Conservation (phyloP, 768 basidiomycete genomes). For the Polyporus arcularius region DNA sequence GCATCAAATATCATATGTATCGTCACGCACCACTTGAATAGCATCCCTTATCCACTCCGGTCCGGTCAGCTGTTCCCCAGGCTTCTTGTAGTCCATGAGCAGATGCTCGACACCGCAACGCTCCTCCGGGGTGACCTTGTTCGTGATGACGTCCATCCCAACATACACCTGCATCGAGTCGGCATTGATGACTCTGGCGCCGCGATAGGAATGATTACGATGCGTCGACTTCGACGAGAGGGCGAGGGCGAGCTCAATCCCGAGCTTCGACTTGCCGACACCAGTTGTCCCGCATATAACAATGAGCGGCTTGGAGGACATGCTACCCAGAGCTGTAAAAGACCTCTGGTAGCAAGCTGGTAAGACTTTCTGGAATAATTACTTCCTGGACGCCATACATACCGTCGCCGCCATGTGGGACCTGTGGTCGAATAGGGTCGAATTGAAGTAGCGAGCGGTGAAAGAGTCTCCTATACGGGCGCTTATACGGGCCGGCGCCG, state of each 20-base stretch:
- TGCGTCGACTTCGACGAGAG: conserved; percentile 19
- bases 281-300: conserved; percentile 93
- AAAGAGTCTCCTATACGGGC: too few relatives aligned
- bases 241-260: conserved; percentile 79
- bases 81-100: conserved; percentile 84
- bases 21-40: conserved; percentile 60
- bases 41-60: conserved; percentile 90
- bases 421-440: too few relatives aligned
- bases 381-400: too few relatives aligned
- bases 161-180: conserved; percentile 97
- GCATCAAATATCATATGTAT: neutral
- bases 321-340: conserved; percentile 33
- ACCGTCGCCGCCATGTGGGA: too few relatives aligned
- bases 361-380: neutral
- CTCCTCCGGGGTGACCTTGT: conserved; percentile 83
- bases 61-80: conserved; percentile 85
- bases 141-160: conserved; percentile 92
- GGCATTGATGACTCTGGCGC: conserved; percentile 86
- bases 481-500: too few relatives aligned
- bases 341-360: conserved; percentile 32
- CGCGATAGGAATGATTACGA: conserved; percentile 46
- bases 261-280: conserved; percentile 92
- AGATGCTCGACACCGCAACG: conserved; percentile 83
- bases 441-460: too few relatives aligned
- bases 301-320: conserved; percentile 66